A percentile compares a stretch with the other conserved stretches of the same genome.
Conservation (phyloP, 495 filamentous ascomycete species). For the Lichina pygmaea region DNA sequence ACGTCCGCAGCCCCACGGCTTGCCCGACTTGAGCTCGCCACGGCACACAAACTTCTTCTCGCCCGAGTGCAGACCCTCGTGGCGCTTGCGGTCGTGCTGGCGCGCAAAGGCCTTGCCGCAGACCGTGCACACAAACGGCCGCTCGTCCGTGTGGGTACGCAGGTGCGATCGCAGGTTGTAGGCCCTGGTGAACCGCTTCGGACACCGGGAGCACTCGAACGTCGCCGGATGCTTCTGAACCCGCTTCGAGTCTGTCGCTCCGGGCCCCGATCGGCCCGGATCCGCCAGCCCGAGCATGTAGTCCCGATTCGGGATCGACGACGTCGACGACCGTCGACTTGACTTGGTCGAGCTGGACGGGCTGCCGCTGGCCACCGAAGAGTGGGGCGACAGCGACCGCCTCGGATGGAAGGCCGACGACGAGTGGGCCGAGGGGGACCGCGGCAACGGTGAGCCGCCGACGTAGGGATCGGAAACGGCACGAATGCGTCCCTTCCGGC, state of each 20-base stretch:
- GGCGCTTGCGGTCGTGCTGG: slow-evolving; percentile 79
- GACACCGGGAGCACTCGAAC: slow-evolving; percentile 65
- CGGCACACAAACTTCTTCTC: slow-evolving; percentile 96
- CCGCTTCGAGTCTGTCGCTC: slow-evolving; percentile 37
- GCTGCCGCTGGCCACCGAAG: slow-evolving; percentile 12
- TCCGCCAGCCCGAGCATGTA: slow-evolving; percentile 83
- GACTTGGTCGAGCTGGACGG: slow-evolving; percentile 29
- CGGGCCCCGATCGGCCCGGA: slow-evolving; percentile 50
- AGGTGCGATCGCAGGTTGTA: slow-evolving; percentile 83
- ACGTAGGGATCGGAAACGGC: slow-evolving; percentile 51
- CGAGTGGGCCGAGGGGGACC: slow-evolving; percentile 14
- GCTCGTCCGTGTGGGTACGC: slow-evolving; percentile 76
- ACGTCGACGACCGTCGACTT: slow-evolving; percentile 59
- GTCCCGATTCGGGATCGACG: slow-evolving; percentile 64
- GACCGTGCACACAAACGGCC: slow-evolving; percentile 83
- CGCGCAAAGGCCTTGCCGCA: slow-evolving; percentile 90
- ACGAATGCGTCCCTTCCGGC: slow-evolving; percentile 28
- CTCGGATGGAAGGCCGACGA: slow-evolving; percentile 9
- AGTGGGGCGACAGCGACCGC: slow-evolving; percentile 13
- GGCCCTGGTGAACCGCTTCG: slow-evolving; percentile 67
- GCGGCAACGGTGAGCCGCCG: slow-evolving; percentile 8
- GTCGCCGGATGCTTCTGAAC: slow-evolving; percentile 89
- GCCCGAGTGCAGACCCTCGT: slow-evolving; percentile 72
- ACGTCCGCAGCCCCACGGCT: slow-evolving; percentile 77
- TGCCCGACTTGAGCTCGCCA: slow-evolving; percentile 57